A percentile compares a stretch with the other conserved stretches of the same genome.
Evolutionary conservation across 208 protist genomes (phyloP).

Genomic region (Trypanosoma theileri): DNA sequence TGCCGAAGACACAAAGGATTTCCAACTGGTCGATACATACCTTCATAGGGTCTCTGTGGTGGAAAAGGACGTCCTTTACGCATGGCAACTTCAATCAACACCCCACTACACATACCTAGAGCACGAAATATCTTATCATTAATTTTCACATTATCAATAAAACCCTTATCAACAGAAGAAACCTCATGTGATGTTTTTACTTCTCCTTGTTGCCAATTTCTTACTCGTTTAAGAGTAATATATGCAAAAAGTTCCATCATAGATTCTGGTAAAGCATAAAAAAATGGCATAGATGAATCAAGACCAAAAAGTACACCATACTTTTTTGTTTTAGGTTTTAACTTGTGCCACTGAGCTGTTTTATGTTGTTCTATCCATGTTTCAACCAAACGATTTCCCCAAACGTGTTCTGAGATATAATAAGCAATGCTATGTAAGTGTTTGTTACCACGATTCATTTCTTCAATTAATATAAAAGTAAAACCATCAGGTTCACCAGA

Average conservation of each 20-base stretch:
- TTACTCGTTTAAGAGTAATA: slow-evolving; percentile 44
- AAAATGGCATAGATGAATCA: slow-evolving; percentile 43
- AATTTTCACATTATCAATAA: neutral
- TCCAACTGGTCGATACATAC: slow-evolving; percentile 58
- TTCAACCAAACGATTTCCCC: slow-evolving; percentile 21
- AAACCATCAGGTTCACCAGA: slow-evolving; percentile 72
- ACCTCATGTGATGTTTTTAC: neutral
- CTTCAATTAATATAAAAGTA: slow-evolving; percentile 63
- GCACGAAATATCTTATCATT: slow-evolving; percentile 12
- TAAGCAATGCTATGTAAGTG: slow-evolving; percentile 36
- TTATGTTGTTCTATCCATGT: slow-evolving; percentile 72
- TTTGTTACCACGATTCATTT: slow-evolving; percentile 40
- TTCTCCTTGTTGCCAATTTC: slow-evolving; percentile 9
- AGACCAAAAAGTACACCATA: slow-evolving; percentile 38
- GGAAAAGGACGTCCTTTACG: slow-evolving; percentile 5
- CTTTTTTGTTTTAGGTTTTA: slow-evolving; percentile 30
- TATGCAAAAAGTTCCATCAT: slow-evolving; percentile 67
- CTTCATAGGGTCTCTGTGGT: slow-evolving; percentile 41
- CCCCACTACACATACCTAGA: slow-evolving; percentile 26
- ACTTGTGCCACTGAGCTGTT: slow-evolving; percentile 68
- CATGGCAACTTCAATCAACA: slow-evolving; percentile 16
- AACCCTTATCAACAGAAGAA: neutral
- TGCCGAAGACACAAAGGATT: slow-evolving; percentile 41
- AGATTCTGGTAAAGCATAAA: slow-evolving; percentile 41
- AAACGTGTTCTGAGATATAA: slow-evolving; percentile 53